Evolutionary conservation across 208 protist genomes (phyloP).

Genomic region (Trypanosoma lewisi): DNA sequence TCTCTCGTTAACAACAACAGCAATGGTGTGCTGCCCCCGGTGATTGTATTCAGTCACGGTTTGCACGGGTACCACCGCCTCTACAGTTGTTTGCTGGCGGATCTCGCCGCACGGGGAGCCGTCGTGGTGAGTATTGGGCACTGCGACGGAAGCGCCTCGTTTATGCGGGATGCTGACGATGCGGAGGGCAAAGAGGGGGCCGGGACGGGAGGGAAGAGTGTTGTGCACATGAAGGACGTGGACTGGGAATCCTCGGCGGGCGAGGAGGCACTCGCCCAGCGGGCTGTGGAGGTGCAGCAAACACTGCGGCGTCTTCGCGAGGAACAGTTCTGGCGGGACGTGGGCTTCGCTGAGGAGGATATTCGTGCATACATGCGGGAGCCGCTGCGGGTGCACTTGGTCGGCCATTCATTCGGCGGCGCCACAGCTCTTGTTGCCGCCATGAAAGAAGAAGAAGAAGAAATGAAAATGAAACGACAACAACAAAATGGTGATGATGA

Average conservation of each 20-base stretch:
- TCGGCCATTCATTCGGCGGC: conserved; percentile 86
- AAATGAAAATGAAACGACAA: too few species aligned
- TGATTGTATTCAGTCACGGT: conserved; percentile 84
- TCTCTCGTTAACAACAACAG: conserved; percentile 34
- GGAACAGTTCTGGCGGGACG: conserved; percentile 33
- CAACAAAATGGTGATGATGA: too few species aligned
- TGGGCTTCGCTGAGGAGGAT: conserved; percentile 35
- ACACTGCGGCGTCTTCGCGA: conserved; percentile 33
- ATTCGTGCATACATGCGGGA: conserved; percentile 28
- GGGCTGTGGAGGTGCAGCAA: conserved; percentile 43
- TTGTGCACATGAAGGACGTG: conserved; percentile 32
- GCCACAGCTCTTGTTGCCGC: conserved; percentile 55
- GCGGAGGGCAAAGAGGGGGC: conserved; percentile 16
- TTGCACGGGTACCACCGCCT: conserved; percentile 56
- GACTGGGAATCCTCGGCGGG: conserved; percentile 39
- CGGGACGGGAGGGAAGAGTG: too few species aligned
- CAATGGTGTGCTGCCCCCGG: conserved; percentile 31
- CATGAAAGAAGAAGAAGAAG: conserved; percentile 29
- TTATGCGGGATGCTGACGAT: conserved; percentile 54
- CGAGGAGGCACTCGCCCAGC: conserved; percentile 53
- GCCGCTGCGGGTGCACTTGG: conserved; percentile 34
- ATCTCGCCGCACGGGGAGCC: conserved; percentile 67
- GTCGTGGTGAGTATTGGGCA: conserved; percentile 73
- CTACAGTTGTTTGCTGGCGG: conserved; percentile 65
- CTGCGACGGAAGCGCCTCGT: conserved; percentile 75